Base-by-base conservation (phyloP, 352 stramenopile species). In the Globisporangium heterothallicum region DNA sequence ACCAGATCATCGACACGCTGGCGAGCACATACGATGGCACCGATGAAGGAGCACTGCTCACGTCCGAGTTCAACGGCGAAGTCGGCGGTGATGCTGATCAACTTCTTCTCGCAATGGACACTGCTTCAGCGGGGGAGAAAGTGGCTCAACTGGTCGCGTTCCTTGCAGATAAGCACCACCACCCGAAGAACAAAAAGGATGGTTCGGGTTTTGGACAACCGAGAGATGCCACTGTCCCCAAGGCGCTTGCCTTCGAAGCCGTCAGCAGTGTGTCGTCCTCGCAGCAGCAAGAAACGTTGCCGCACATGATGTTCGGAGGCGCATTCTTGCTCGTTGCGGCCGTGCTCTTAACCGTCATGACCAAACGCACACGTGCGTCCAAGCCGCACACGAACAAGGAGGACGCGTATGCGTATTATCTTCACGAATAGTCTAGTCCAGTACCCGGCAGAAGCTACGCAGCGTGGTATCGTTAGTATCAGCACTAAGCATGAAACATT, bases 381-480 rank as follows among this genome's bases (percentile, higher is more conserved):
- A 22, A 36, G n/a, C 3, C 25, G 14, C 43, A 25, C 22, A 29
- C 46, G 34, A 58, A 63, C 18, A 46, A 68, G 9, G 40, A 52
- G 27, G 56, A 61, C 21, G 66, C 64, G 36, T 72, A 69, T 27
- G 53, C 53, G 51, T 74, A 74, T 42, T 56, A 62, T 25, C 22
- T 74, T 43, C 61, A 69, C 35, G 48, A 67, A 38, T 74, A 46
- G 58, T 7, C 32, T n/a, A n/a, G n/a, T n/a, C n/a, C n/a, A n/a
- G n/a, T n/a, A n/a, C n/a, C n/a, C n/a, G n/a, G n/a, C n/a, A n/a
- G n/a, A n/a, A n/a, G n/a, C n/a, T n/a, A n/a, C n/a, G n/a, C n/a
- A n/a, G n/a, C n/a, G n/a, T n/a, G n/a, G n/a, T n/a, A n/a, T n/a
- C n/a, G n/a, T n/a, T n/a, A n/a, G n/a, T n/a, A n/a, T n/a, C n/a